Base-by-base conservation (phyloP, 257 asterid genomes). In the Thymus mandschuricus region DNA sequence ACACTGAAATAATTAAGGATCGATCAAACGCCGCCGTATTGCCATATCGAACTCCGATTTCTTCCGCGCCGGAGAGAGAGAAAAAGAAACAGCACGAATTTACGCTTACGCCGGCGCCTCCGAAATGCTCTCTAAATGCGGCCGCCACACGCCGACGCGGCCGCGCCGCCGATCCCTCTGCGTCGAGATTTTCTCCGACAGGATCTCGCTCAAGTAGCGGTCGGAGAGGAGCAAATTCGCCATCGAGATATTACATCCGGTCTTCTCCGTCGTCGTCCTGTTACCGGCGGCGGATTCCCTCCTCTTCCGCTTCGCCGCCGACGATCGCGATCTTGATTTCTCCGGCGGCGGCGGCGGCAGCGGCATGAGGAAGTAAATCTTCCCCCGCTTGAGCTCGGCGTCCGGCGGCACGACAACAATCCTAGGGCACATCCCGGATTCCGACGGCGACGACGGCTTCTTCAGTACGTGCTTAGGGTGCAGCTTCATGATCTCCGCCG, bases 341-440 rank as follows among this genome's bases (percentile, higher is more conserved):
- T 80, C 82, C 41, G 84, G 80, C 68, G 84, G 7, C 45, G 84
- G 4, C 38, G 83, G 74, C 11, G 96, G 88, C 35, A 86, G 60
- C 5, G 97, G 97, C 82, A 89, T 86, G 64, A 94, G 97, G 68
- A 94, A 94, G 31, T 94, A 94, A 66, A 94, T 91, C 86, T 89
- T 91, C 13, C 99, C 99, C 48, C 99, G 96, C 65, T 82, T 85
- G 12, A 94, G 96, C 38, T 82, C 80, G 1, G 95, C 91, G 35
- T 91, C 98, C 12, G 97, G 97, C 30, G 88, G 90, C 9, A 91
- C 89, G 58, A 85, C 75, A 11, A 85, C 91, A 68, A 89, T 89
- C 50, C 71, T 90, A 3, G 95, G 96, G 81, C 92, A 83, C 43
- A 75, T 68, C 2, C 82, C 86, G 3, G 75, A 81, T 10, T 78